Percentiles rank a stretch among this genome's conserved stretches.
These are phyloP conservation scores for Apiospora sp. DNA, from an alignment of 2,329 filamentous ascomycete genomes.

Conservation along the genomic window DNA sequence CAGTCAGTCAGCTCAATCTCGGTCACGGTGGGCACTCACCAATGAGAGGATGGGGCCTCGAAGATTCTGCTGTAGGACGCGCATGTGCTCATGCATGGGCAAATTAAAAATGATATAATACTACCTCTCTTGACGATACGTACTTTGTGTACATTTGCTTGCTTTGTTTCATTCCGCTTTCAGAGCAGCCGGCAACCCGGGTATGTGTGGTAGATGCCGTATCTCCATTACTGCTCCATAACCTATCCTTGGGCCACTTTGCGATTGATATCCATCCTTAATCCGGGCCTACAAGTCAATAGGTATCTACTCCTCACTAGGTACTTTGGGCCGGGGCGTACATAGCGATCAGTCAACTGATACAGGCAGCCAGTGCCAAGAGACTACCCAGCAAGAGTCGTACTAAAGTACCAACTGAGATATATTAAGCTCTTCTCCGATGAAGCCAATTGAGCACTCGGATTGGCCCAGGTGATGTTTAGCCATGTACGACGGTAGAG, in stretches of 20 bases:
- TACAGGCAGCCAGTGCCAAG: background rate
- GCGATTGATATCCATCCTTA: background rate
- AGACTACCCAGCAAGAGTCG: background rate
- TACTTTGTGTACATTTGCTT: background rate
- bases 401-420: background rate
- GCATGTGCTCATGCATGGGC: slow-evolving; percentile 1
- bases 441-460: background rate
- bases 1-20: slow-evolving; percentile 5
- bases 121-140: background rate
- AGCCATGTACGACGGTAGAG: background rate
- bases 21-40: background rate
- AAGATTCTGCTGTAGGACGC: background rate
- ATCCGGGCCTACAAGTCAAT: too few species aligned
- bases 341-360: too few species aligned
- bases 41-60: background rate
- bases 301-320: too few species aligned
- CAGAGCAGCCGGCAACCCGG: too few species aligned
- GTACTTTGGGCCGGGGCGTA: too few species aligned
- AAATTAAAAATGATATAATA: background rate
- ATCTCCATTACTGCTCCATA: background rate
- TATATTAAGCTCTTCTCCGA: background rate
- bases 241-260: background rate
- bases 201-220: too few species aligned
- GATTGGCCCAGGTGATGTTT: background rate
- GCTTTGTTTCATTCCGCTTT: background rate